Conservation (phyloP, 2,329 filamentous ascomycete species). For the Trichoderma cornu-damae region DNA sequence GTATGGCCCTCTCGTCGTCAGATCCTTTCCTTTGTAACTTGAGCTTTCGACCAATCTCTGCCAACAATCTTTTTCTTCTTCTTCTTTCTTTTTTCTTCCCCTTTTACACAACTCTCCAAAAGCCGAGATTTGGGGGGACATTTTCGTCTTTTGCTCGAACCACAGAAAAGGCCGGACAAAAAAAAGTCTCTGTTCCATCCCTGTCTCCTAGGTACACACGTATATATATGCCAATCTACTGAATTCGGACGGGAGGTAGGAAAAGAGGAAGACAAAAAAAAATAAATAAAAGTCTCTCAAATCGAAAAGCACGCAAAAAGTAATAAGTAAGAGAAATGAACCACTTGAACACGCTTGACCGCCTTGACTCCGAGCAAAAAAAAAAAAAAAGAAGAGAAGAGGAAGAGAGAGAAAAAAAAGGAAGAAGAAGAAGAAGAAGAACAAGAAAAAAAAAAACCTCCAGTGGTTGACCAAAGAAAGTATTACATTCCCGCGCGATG, state of each 20-base stretch:
- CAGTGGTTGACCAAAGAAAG: neutral
- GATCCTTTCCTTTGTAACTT: neutral
- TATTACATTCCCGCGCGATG: neutral
- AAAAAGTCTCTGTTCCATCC: neutral
- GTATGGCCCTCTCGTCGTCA: neutral
- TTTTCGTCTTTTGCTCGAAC: too few relatives aligned
- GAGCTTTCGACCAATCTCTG: neutral
- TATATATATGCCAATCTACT: neutral
- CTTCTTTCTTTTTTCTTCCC: neutral
- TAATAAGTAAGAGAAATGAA: neutral
- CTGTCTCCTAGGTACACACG: neutral
- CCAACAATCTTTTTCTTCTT: too few relatives aligned
- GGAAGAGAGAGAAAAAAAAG: neutral
- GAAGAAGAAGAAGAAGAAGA: neutral
- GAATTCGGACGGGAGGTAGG: neutral
- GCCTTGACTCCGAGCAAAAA: neutral
- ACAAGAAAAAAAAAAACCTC: too few relatives aligned
- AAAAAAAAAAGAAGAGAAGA: too few relatives aligned
- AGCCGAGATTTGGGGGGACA: too few relatives aligned
- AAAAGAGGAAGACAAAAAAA: neutral
- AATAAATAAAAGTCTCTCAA: neutral
- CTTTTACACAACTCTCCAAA: too few relatives aligned
- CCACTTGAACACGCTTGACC: conserved; percentile 7
- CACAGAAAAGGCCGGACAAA: neutral
- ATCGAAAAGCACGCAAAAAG: neutral